Evolutionary conservation across 2,329 filamentous ascomycete species (phyloP), one percentile per base, ranked within the genome.

Genomic region (Paracoccidioides brasiliensis): DNA sequence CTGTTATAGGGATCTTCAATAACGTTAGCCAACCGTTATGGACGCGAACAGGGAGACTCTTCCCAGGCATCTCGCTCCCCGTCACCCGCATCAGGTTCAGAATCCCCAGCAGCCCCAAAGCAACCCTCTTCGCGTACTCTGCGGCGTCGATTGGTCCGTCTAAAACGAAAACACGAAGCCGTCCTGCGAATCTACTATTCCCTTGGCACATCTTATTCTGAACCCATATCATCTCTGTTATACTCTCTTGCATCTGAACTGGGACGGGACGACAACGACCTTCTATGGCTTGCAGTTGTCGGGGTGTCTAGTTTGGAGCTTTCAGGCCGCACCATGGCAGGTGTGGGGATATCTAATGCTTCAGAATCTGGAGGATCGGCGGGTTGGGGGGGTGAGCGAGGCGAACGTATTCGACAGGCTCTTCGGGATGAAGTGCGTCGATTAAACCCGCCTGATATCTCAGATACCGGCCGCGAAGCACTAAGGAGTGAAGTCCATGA

Each of bases 201-300:
- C 33, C 79, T 88, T 35, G 93, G 93, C 43, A 85, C 88, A 2
- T 95, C 90, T 1, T 96, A 95, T 67, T 91, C 91, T 0, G 93
- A 98, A 67, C 93, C 93, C 0, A 88, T 97, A 55, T 93, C 90
- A 0, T 95, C 90, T 0, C 85, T 97, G 74, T 81, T 96, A 66
- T 98, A 97, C 70, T 94, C 90, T 0, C 78, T 98, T 12, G 93
- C 91, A 1, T 95, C 90, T 1, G 93, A 97, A 66, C 81, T 98
- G 5, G 93, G 93, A 59, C 86, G 90, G 54, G 93, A 97, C 76
- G 91, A 97, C 69, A 98, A 97, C 64, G 90, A 98, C 64, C 77
- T 97, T 28, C 78, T 98, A 12, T 98, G 93, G 93, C 79, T 95
- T 57, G 84, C 90, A 5, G 95, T 97, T 64, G 88, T 98, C 32